Percentiles rank a stretch among this genome's conserved stretches.
Evolutionary conservation across 345 rosid genomes (phyloP).

Genomic region (Mallotus nudiflorus): DNA sequence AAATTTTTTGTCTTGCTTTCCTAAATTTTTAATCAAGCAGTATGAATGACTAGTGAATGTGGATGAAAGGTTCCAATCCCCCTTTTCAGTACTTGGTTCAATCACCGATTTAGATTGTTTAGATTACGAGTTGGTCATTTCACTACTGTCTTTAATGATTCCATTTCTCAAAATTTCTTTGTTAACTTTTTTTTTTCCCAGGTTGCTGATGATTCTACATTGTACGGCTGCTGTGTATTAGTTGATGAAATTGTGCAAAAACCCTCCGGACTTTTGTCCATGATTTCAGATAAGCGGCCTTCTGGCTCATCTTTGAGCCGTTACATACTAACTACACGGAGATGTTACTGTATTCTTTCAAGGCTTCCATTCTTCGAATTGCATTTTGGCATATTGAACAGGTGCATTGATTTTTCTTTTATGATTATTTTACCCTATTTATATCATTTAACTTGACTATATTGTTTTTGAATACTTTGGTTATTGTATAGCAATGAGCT

Average conservation of each 20-base stretch:
- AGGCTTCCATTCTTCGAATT: slow-evolving; percentile 92
- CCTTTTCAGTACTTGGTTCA: background rate
- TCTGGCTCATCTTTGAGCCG: slow-evolving; percentile 62
- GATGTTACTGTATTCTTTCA: slow-evolving; percentile 97
- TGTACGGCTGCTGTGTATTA: slow-evolving; percentile 88
- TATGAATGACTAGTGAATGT: background rate
- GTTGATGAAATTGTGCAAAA: slow-evolving; percentile 89
- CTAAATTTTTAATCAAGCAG: background rate
- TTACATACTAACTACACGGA: slow-evolving; percentile 69
- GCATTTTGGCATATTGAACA: slow-evolving; percentile 85
- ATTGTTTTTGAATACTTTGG: no score
- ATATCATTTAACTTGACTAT: background rate
- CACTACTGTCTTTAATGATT: background rate
- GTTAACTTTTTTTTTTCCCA: slow-evolving; percentile 24
- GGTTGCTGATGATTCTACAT: slow-evolving; percentile 93
- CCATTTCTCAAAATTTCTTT: slow-evolving; percentile 3
- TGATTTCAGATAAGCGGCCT: slow-evolving; percentile 67
- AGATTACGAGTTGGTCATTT: background rate
- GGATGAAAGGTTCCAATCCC: background rate
- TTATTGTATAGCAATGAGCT: background rate
- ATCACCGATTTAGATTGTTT: background rate
- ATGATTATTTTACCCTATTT: background rate
- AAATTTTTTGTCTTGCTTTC: background rate
- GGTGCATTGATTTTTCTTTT: slow-evolving; percentile 42
- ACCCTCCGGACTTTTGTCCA: slow-evolving; percentile 91